A percentile compares a stretch with the other conserved stretches of the same genome.
phyloP scores from a whole-genome alignment of 768 basidiomycete genomes.

The Lentinula detonsa region DNA sequence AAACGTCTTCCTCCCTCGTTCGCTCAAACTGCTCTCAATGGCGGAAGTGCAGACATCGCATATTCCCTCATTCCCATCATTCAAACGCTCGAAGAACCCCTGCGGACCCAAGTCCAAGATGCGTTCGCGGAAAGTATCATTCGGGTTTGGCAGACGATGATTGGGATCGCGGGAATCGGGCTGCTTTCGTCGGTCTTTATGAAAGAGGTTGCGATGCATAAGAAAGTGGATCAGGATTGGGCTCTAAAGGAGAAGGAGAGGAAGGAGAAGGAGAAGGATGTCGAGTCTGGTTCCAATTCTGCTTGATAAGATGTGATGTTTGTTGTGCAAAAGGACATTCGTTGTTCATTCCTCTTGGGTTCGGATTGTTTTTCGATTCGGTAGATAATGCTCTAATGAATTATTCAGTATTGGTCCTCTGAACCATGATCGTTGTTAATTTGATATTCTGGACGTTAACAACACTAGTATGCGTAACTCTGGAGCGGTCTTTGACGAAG shows the following conservation, averaged over 20 bases:
- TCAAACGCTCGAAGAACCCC: slow-evolving; percentile 22
- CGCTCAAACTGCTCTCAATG: slow-evolving; percentile 22
- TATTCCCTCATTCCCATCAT: slow-evolving; percentile 43
- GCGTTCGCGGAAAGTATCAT: slow-evolving; percentile 33
- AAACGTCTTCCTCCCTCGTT: slow-evolving; percentile 31
- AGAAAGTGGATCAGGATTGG: slow-evolving; percentile 19
- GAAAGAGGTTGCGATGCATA: slow-evolving; percentile 22
- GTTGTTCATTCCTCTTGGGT: no score
- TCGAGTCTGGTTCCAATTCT: background rate
- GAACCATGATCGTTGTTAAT: no score
- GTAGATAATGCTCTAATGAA: no score
- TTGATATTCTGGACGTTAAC: no score
- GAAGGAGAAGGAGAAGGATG: background rate
- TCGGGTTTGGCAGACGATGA: slow-evolving; percentile 31
- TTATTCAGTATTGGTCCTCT: no score
- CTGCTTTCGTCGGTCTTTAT: slow-evolving; percentile 22
- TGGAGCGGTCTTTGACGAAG: no score
- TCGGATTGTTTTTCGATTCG: no score
- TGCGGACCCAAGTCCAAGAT: slow-evolving; percentile 23
- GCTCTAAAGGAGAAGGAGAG: slow-evolving; percentile 13
- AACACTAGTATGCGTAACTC: no score
- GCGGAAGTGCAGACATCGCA: slow-evolving; percentile 32
- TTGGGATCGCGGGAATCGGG: slow-evolving; percentile 26
- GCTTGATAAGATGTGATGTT: no score
- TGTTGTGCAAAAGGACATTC: background rate